These are phyloP conservation scores for Aspergillus transmontanensis DNA, from an alignment of 2,329 filamentous ascomycete species.

Conservation along the genomic window DNA sequence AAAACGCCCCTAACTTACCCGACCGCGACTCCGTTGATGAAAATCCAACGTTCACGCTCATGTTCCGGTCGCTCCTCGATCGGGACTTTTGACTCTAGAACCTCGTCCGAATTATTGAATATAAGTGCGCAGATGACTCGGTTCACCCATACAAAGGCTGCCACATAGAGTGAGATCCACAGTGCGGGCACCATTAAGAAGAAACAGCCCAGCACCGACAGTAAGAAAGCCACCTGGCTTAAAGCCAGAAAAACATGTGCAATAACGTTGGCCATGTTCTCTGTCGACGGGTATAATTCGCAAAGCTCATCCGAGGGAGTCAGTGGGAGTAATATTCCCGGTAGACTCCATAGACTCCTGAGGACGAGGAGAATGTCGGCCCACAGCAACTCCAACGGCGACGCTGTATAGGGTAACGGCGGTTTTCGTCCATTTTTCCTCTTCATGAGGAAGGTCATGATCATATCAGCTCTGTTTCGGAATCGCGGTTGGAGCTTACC, in stretches of 20 bases:
- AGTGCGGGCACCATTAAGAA: constrained; percentile 49
- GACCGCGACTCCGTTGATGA: constrained; percentile 69
- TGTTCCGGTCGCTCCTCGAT: constrained; percentile 37
- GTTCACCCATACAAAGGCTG: constrained; percentile 31
- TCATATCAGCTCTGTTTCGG: background rate
- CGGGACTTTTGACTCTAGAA: constrained; percentile 40
- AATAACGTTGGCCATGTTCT: constrained; percentile 60
- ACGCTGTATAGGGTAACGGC: constrained; percentile 41
- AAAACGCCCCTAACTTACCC: constrained; percentile 40
- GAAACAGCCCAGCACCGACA: constrained; percentile 56
- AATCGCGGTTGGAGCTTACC: background rate
- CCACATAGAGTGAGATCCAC: constrained; percentile 32
- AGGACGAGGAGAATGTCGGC: constrained; percentile 44
- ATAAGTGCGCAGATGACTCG: constrained; percentile 32
- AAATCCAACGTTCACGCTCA: constrained; percentile 74
- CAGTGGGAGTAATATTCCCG: constrained; percentile 64
- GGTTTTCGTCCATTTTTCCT: background rate
- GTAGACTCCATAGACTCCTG: constrained; percentile 45
- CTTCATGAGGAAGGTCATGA: background rate
- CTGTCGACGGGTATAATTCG: constrained; percentile 62
- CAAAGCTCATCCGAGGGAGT: constrained; percentile 59
- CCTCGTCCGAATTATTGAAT: constrained; percentile 52
- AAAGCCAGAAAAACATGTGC: constrained; percentile 62
- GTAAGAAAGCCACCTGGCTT: constrained; percentile 63
- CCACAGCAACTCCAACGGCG: constrained; percentile 41